Evolutionary conservation across 164 flowering plant species (phyloP), one percentile per base, ranked within the genome.

Genomic region (Magnolia sinica): DNA sequence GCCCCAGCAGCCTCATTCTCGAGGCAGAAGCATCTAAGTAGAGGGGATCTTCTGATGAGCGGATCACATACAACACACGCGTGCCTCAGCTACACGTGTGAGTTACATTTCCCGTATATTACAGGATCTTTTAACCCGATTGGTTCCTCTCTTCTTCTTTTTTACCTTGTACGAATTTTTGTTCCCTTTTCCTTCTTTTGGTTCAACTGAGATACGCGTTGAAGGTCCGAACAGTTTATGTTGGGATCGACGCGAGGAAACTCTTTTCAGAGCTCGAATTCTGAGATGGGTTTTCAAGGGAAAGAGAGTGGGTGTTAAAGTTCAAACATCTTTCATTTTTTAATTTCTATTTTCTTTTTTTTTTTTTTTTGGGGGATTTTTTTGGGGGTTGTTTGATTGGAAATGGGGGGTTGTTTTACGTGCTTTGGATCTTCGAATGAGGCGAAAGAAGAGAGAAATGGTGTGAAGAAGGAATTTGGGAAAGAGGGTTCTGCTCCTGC

Each of bases 381-480:
- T 50, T n/a, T 70, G 45, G 72, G 65, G 23, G 27, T 68, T 29
- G 50, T 50, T 64, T 77, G 68, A 50, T 73, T 76, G 45, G 82
- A 72, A 71, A 85, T 85, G 87, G 86, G 84, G 64, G 81, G 81
- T 50, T 85, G 86, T 71, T 77, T 83, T 70, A 79, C 86, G 2
- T 85, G 87, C 74, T 85, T 83, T 76, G 83, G 86, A 82, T 83
- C 87, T 68, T 82, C 87, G 73, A 73, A 81, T 24, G 69, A 74
- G 8, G 76, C 10, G 71, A 45, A 67, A 79, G 73, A 66, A 77
- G 71, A 69, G 86, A 75, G 29, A 85, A 74, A 75, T 50, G 72
- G 76, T 0, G 51, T 78, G 50, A 71, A 81, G 73, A 76, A 79
- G 29, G 84, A 79, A 18, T 79, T 76, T 73, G 73, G n/a, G 7